Evolutionary conservation across 2,329 filamentous ascomycete genomes (phyloP).

Genomic region (Alternaria longipes): DNA sequence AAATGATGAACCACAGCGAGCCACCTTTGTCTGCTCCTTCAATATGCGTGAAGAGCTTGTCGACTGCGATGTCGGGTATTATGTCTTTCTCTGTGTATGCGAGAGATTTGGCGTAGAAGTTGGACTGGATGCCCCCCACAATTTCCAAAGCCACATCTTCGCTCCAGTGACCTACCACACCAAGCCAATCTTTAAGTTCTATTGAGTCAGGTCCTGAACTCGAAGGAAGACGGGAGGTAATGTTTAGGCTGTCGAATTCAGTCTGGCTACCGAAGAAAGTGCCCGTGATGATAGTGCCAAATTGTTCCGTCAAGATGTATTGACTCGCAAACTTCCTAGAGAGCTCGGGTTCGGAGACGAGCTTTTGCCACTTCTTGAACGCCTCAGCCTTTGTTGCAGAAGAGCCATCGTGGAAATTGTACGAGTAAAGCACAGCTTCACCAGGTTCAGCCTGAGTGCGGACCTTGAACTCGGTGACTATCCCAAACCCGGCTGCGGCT

Average conservation of each 20-base stretch:
- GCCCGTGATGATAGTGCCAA: slow-evolving; percentile 44
- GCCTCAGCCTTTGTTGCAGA: slow-evolving; percentile 35
- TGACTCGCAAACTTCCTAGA: slow-evolving; percentile 47
- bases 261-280: slow-evolving; percentile 46
- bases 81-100: slow-evolving; percentile 46
- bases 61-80: slow-evolving; percentile 39
- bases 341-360: slow-evolving; percentile 44
- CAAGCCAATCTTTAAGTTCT: slow-evolving; percentile 46
- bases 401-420: slow-evolving; percentile 40
- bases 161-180: slow-evolving; percentile 44
- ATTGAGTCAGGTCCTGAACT: slow-evolving; percentile 29
- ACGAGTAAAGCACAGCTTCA: slow-evolving; percentile 45
- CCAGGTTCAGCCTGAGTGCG: slow-evolving; percentile 47
- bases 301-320: slow-evolving; percentile 42
- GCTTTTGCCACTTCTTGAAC: slow-evolving; percentile 49
- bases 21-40: slow-evolving; percentile 45
- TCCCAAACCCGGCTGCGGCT: slow-evolving; percentile 55
- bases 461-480: slow-evolving; percentile 53
- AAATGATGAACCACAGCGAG: slow-evolving; percentile 47
- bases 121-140: slow-evolving; percentile 38
- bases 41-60: slow-evolving; percentile 46
- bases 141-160: slow-evolving; percentile 45
- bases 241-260: slow-evolving; percentile 48
- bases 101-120: slow-evolving; percentile 50
- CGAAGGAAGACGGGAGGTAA: slow-evolving; percentile 36